A percentile compares a stretch with the other conserved stretches of the same genome.
phyloP scores from a whole-genome alignment of 2,329 filamentous ascomycete species.

The Coniella lustricola region DNA sequence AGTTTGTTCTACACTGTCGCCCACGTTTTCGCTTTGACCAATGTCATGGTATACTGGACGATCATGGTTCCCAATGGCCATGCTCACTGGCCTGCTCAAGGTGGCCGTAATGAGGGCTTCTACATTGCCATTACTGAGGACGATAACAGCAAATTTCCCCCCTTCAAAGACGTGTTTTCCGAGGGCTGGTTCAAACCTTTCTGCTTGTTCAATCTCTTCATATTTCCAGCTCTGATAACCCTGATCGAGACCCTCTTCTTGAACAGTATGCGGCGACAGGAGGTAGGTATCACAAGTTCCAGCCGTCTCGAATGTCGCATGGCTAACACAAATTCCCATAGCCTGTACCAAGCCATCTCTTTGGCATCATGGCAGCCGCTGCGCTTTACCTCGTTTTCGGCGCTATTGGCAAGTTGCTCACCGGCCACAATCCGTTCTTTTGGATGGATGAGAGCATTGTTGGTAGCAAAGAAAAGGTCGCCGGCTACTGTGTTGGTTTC shows the following conservation, averaged over 20 bases:
- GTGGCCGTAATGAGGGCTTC: slow-evolving; percentile 2
- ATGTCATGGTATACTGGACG: slow-evolving; percentile 43
- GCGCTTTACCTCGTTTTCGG: slow-evolving; percentile 44
- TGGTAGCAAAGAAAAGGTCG: slow-evolving; percentile 36
- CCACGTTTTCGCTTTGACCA: slow-evolving; percentile 42
- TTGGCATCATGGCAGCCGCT: slow-evolving; percentile 33
- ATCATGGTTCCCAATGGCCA: slow-evolving; percentile 31
- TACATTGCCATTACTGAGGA: slow-evolving; percentile 3
- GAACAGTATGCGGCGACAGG: slow-evolving; percentile 47
- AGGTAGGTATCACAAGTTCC: slow-evolving; percentile 27
- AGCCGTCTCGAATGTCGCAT: not conserved
- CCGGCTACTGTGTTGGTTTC: slow-evolving; percentile 38
- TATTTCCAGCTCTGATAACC: slow-evolving; percentile 35
- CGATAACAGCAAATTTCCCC: not conserved
- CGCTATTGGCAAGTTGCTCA: slow-evolving; percentile 38
- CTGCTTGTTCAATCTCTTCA: slow-evolving; percentile 39
- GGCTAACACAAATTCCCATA: slow-evolving; percentile 19
- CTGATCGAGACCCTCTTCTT: slow-evolving; percentile 39
- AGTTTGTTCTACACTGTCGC: slow-evolving; percentile 43
- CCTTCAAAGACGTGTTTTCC: slow-evolving; percentile 42
- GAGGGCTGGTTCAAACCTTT: slow-evolving; percentile 41
- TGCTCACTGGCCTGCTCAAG: slow-evolving; percentile 24
- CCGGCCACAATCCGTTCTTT: slow-evolving; percentile 41
- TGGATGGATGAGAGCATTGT: slow-evolving; percentile 42
- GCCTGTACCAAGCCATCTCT: slow-evolving; percentile 38